Percentiles rank a stretch among this genome's conserved stretches.
phyloP scores from a whole-genome alignment of 106 monocot genomes.

The Posidonia australis region DNA sequence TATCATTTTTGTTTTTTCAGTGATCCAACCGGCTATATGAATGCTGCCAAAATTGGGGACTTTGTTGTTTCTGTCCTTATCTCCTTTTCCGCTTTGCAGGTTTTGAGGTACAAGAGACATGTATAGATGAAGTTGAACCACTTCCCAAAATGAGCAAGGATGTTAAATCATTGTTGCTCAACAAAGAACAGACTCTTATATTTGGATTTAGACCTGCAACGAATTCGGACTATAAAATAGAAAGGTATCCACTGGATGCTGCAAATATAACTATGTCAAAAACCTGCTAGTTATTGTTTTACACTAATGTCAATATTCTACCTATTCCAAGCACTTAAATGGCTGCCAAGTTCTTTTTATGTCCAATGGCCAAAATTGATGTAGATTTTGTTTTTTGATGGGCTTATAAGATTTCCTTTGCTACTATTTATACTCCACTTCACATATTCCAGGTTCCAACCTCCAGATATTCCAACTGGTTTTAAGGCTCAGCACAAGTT shows the following conservation, averaged over 20 bases:
- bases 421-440: not conserved
- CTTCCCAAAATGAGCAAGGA: constrained; percentile 23
- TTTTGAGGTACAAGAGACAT: constrained; percentile 52
- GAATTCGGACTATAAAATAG: constrained; percentile 50
- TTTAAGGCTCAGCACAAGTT: constrained; percentile 73
- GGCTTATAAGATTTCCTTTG: not conserved
- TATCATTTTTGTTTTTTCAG: no score
- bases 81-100: constrained; percentile 20
- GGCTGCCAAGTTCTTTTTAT: no score
- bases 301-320: no score
- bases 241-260: constrained; percentile 40
- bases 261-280: no score
- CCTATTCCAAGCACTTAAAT: no score
- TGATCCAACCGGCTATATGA: no score
- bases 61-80: not conserved
- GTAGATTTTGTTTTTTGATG: not conserved
- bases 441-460: constrained; percentile 49
- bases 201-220: constrained; percentile 68
- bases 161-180: constrained; percentile 22
- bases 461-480: constrained; percentile 62
- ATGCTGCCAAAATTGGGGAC: no score
- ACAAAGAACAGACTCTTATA: constrained; percentile 32
- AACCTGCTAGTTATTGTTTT: no score
- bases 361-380: no score
- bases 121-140: constrained; percentile 59